phyloP scores from a whole-genome alignment of 2,329 filamentous ascomycete genomes.

The Septoria petroselini region DNA sequence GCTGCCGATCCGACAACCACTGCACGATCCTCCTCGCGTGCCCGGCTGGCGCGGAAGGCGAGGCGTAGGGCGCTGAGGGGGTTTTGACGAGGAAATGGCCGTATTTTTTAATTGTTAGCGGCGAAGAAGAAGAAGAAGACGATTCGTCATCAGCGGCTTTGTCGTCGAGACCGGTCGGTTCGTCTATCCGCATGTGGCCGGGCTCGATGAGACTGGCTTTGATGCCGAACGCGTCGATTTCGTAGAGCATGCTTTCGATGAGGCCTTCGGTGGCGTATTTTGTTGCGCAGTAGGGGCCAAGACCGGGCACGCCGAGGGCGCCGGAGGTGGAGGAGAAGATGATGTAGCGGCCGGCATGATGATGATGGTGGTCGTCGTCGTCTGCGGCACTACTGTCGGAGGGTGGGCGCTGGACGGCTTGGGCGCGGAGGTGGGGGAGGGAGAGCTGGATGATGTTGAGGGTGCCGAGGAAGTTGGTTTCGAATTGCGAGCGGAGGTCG shows the following conservation, averaged over 20 bases:
- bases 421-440: constrained; percentile 79
- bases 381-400: too few species aligned
- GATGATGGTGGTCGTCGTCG: constrained; percentile 28
- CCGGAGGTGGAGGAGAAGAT: constrained; percentile 94
- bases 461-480: constrained; percentile 96
- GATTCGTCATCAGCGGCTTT: constrained; percentile 28
- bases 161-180: constrained; percentile 51
- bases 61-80: constrained; percentile 75
- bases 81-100: constrained; percentile 90
- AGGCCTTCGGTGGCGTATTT: constrained; percentile 96
- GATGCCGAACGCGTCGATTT: constrained; percentile 86
- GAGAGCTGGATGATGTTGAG: constrained; percentile 88
- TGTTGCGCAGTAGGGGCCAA: constrained; percentile 92
- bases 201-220: constrained; percentile 92
- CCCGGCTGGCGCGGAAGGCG: constrained; percentile 73
- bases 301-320: constrained; percentile 84
- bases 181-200: constrained; percentile 81
- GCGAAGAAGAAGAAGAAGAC: too few species aligned
- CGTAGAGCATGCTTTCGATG: constrained; percentile 95
- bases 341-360: constrained; percentile 68
- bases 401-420: too few species aligned
- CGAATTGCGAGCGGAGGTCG: constrained; percentile 92
- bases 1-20: constrained; percentile 90
- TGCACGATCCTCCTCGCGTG: constrained; percentile 90
- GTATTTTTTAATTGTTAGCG: constrained; percentile 80